Evolutionary conservation across 768 basidiomycete species (phyloP), one percentile per base, ranked within the genome.

Genomic region (Candolleomyces efflorescens): DNA sequence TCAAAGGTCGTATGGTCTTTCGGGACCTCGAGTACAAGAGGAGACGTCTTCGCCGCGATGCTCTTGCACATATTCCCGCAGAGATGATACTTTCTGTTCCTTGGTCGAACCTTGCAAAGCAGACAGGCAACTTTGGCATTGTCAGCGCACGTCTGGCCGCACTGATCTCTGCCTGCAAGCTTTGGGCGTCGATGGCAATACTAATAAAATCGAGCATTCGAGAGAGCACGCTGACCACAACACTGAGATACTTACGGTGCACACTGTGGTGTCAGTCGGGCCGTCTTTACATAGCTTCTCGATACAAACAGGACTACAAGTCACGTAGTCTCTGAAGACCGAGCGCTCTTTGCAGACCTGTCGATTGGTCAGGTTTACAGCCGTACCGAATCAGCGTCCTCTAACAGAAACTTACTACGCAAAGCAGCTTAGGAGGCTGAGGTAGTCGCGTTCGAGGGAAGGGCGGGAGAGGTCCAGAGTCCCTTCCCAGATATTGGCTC

Each of bases 141-240:
- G 13, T 66, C 62, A 5, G 54, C 51, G 54, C 69, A 71, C 2
- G 54, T 55, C 10, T 59, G 32, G 23, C 69, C 63, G 38, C 69
- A 71, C 53, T 71, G 69, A 22, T 64, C 58, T 15, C 65, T 56
- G 27, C 65, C 64, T 5, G 56, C 24, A 6, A 58, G 32, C 46
- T 65, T 68, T 13, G 66, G 66, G 20, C 59, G 62, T 26, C 66
- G 64, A 62, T 71, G 69, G 32, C 69, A 71, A 47, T 71, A 71
- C 69, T 71, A 46, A 32, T 17, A 18, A 18, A 48, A 53, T n/a
- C 36, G 53, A 26, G 20, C n/a, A 44, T 49, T 27, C 5, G 41
- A 17, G 18, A 15, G 18, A 3, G 36, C 48, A 26, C 0, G 22
- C 37, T 15, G 37, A 18, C 10, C 32, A 9, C 10, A 24, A 15